These are phyloP conservation scores for Sonneratia alba DNA, from an alignment of 345 rosid genomes.

Conservation along the genomic window DNA sequence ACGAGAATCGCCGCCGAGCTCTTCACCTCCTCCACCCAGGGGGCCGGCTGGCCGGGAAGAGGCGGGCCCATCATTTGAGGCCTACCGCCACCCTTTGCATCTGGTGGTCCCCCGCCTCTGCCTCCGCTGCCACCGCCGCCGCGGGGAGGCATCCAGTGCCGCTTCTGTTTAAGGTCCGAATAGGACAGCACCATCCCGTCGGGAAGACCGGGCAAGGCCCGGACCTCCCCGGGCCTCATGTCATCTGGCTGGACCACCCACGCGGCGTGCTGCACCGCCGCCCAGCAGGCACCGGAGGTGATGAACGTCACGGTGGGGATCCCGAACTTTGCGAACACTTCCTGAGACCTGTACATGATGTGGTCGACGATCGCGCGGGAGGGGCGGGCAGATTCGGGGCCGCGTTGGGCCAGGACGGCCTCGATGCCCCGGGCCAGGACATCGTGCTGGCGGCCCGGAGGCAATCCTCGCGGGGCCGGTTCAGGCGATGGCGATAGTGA, in stretches of 20 bases:
- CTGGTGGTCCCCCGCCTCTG: constrained; percentile 9
- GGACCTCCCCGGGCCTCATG: constrained; percentile 26
- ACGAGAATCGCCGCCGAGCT: constrained; percentile 23
- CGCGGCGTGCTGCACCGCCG: constrained; percentile 35
- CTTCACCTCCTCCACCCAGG: constrained; percentile 28
- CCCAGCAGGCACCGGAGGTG: constrained; percentile 40
- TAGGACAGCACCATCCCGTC: constrained; percentile 29
- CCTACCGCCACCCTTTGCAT: neutral
- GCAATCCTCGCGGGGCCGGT: neutral
- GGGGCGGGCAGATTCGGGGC: constrained; percentile 11
- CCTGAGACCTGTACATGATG: constrained; percentile 29
- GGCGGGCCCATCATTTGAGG: constrained; percentile 19
- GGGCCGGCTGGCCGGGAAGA: constrained; percentile 25
- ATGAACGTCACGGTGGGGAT: constrained; percentile 29
- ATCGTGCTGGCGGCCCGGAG: neutral
- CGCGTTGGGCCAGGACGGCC: constrained; percentile 9
- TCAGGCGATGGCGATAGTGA: neutral
- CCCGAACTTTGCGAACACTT: constrained; percentile 15
- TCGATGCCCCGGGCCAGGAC: constrained; percentile 20
- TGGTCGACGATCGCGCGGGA: constrained; percentile 33
- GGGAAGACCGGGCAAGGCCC: constrained; percentile 29
- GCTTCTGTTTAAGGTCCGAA: constrained; percentile 26
- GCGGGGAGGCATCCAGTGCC: constrained; percentile 8
- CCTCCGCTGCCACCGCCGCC: constrained; percentile 7
- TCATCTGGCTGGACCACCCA: constrained; percentile 25